phyloP scores from a whole-genome alignment of 2,329 filamentous ascomycete genomes.

The Aureobasidium sp. region DNA sequence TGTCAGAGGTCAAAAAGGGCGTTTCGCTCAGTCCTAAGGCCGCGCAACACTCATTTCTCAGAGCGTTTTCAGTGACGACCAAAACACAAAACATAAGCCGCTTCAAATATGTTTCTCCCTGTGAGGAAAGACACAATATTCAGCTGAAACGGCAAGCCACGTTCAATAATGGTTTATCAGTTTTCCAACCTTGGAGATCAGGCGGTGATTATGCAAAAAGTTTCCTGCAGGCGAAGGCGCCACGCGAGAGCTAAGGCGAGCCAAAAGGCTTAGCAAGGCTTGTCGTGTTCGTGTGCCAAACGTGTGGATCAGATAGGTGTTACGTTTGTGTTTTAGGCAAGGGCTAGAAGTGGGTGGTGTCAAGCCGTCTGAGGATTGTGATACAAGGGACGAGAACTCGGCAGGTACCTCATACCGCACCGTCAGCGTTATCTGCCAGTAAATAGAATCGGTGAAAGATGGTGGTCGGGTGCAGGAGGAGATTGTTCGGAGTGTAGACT shows the following conservation, averaged over 20 bases:
- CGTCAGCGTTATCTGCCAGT: not conserved
- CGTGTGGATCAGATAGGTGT: not conserved
- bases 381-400: not conserved
- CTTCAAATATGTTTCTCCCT: not conserved
- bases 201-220: not conserved
- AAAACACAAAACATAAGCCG: not conserved
- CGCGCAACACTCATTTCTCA: not conserved
- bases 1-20: not conserved
- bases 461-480: not conserved
- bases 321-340: not conserved
- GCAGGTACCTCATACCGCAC: not conserved
- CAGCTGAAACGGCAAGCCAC: not conserved
- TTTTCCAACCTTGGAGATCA: not conserved
- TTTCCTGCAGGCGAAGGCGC: not conserved
- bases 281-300: not conserved
- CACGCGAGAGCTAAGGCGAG: not conserved
- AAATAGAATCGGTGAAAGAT: not conserved
- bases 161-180: not conserved
- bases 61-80: not conserved
- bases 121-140: not conserved
- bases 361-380: not conserved
- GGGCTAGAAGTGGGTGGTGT: not conserved
- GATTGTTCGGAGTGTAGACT: not conserved
- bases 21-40: not conserved
- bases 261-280: not conserved